Evolutionary conservation across 192 early-diverging fungal species (phyloP).

Genomic region (Podila horticola): DNA sequence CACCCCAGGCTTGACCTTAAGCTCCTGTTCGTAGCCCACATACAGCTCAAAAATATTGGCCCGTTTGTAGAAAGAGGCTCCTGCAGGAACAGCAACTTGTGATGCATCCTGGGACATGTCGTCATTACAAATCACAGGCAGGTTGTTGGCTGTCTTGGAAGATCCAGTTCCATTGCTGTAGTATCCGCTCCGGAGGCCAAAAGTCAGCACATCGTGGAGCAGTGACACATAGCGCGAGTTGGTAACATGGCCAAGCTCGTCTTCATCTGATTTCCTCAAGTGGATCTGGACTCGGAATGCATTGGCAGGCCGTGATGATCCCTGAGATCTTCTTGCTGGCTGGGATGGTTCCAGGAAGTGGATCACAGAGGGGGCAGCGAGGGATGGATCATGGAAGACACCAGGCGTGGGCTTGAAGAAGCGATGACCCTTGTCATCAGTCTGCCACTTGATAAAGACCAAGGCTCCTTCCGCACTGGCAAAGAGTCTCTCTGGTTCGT

Average conservation of each 20-base stretch:
- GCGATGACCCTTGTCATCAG: conserved; percentile 22
- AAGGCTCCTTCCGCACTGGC: conserved; percentile 10
- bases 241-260: conserved; percentile 32
- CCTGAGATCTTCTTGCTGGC: neutral
- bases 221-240: conserved; percentile 26
- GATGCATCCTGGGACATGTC: neutral
- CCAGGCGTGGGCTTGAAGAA: conserved; percentile 1
- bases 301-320: conserved; percentile 13
- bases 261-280: conserved; percentile 23
- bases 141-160: conserved; percentile 7
- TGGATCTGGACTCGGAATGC: conserved; percentile 21
- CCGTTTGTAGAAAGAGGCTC: conserved; percentile 29
- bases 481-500: conserved; percentile 26
- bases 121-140: conserved; percentile 19
- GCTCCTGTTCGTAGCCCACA: conserved; percentile 41
- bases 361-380: neutral
- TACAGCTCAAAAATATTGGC: conserved; percentile 28
- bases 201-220: conserved; percentile 47
- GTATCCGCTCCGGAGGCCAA: conserved; percentile 40
- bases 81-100: conserved; percentile 22
- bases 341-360: neutral
- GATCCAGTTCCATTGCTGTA: conserved; percentile 36
- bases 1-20: conserved; percentile 42
- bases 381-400: conserved; percentile 3
- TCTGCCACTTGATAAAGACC: conserved; percentile 11